A percentile compares a stretch with the other conserved stretches of the same genome.
Conservation (phyloP, 2,329 filamentous ascomycete species). For the Blumeria graminis region DNA sequence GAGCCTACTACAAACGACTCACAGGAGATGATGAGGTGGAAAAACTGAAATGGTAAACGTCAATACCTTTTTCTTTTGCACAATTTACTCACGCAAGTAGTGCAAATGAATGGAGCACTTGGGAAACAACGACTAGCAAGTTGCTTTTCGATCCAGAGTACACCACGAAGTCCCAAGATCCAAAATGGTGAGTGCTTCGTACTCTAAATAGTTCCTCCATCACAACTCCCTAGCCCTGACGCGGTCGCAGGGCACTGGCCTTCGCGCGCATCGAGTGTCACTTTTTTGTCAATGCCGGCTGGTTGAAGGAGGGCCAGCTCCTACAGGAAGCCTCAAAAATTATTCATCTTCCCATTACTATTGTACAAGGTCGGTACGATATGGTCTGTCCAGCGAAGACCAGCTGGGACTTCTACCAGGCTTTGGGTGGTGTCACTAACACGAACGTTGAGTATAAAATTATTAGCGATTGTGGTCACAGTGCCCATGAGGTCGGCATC, state of each 20-base stretch:
- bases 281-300: constrained; percentile 20
- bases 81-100: constrained; percentile 3
- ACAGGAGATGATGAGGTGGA: constrained; percentile 13
- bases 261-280: constrained; percentile 21
- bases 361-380: constrained; percentile 23
- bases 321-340: constrained; percentile 12
- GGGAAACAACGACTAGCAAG: constrained; percentile 12
- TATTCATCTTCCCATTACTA: constrained; percentile 14
- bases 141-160: constrained; percentile 12
- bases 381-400: constrained; percentile 21
- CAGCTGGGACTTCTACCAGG: constrained; percentile 20
- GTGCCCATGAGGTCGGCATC: constrained; percentile 11
- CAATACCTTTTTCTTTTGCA: neutral
- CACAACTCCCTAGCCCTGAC: neutral
- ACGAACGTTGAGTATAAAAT: constrained; percentile 12
- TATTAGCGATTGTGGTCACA: constrained; percentile 10
- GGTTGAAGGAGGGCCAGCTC: constrained; percentile 20
- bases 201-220: neutral
- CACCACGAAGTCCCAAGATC: constrained; percentile 10
- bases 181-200: constrained; percentile 8
- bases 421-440: constrained; percentile 13
- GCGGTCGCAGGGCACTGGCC: constrained; percentile 10
- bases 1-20: constrained; percentile 19
- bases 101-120: constrained; percentile 12
- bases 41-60: constrained; percentile 12